A percentile compares a stretch with the other conserved stretches of the same genome.
Evolutionary conservation across 345 rosid species (phyloP).

Genomic region (Camelina neglecta): DNA sequence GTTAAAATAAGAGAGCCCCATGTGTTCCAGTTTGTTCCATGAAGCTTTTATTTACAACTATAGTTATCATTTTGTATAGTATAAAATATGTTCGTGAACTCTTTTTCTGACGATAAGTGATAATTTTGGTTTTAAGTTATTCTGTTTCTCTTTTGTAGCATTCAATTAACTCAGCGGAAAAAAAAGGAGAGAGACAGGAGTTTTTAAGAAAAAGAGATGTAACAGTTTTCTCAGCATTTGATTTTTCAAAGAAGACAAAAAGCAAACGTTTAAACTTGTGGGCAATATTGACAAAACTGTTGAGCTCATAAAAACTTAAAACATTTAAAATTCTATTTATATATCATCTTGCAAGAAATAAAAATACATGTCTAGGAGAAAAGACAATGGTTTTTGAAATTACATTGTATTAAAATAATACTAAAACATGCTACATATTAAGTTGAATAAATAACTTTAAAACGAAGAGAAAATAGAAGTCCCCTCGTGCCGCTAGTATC

Average conservation of each 20-base stretch:
- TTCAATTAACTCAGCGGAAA: conserved; percentile 44
- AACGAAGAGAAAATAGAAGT: conserved; percentile 34
- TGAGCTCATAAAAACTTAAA: conserved; percentile 24
- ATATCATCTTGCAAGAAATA: conserved; percentile 2
- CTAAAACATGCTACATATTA: neutral
- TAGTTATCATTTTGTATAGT: neutral
- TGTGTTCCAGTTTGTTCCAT: conserved; percentile 44
- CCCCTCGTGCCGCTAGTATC: conserved; percentile 69
- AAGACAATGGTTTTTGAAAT: conserved; percentile 28
- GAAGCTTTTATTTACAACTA: conserved; percentile 17
- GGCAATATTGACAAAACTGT: conserved; percentile 39
- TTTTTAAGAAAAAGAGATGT: conserved; percentile 46
- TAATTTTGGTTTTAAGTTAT: conserved; percentile 41
- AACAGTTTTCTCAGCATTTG: conserved; percentile 45
- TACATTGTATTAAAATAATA: neutral
- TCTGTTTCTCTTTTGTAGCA: conserved; percentile 47
- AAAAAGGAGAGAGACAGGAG: conserved; percentile 38
- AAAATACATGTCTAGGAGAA: neutral
- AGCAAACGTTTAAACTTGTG: conserved; percentile 32
- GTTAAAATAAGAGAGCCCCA: conserved; percentile 27
- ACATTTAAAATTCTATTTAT: conserved; percentile 5
- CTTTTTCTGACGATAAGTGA: conserved; percentile 48
- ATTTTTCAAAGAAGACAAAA: conserved; percentile 42
- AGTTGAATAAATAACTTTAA: neutral
- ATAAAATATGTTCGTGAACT: conserved; percentile 3